Conservation (phyloP, 805 yeast genomes). For the Cyberlindnera mississippiensis region DNA sequence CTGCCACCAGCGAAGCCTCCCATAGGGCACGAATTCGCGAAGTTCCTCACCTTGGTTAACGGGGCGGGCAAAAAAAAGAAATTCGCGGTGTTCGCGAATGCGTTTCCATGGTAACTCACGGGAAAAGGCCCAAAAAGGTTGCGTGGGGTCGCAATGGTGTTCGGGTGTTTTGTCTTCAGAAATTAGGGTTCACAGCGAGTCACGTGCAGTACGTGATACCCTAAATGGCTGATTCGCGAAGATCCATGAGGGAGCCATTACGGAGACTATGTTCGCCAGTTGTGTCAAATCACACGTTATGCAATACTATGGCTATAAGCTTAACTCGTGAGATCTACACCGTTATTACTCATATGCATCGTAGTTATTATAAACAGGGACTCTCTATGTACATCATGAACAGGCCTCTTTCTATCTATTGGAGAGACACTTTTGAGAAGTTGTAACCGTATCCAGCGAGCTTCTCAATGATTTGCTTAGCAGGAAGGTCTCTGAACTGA, state of each 20-base stretch:
- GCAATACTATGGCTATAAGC: no score
- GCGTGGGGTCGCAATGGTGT: no score
- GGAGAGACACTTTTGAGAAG: conserved; percentile 28
- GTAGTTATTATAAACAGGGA: conserved; percentile 11
- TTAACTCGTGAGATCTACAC: background rate
- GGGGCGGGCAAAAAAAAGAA: no score
- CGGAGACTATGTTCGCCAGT: no score
- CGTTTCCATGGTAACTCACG: no score
- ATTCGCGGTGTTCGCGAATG: no score
- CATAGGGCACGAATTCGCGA: background rate
- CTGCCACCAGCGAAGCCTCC: conserved; percentile 1
- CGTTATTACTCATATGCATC: conserved; percentile 10
- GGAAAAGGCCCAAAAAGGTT: no score
- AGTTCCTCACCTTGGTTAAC: background rate
- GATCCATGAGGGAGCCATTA: no score
- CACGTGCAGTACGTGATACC: no score
- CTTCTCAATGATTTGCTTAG: conserved; percentile 45
- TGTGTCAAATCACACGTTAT: background rate
- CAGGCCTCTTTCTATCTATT: conserved; percentile 2
- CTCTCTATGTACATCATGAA: conserved; percentile 4
- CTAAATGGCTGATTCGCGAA: no score
- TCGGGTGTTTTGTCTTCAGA: background rate
- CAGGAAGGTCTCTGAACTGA: conserved; percentile 37
- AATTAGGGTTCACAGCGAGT: background rate
- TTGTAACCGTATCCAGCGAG: conserved; percentile 40